Percentiles rank a stretch among this genome's conserved stretches.
These are phyloP conservation scores for Sugiyamaella japonica DNA, from an alignment of 1,139 yeast genomes.

Conservation along the genomic window DNA sequence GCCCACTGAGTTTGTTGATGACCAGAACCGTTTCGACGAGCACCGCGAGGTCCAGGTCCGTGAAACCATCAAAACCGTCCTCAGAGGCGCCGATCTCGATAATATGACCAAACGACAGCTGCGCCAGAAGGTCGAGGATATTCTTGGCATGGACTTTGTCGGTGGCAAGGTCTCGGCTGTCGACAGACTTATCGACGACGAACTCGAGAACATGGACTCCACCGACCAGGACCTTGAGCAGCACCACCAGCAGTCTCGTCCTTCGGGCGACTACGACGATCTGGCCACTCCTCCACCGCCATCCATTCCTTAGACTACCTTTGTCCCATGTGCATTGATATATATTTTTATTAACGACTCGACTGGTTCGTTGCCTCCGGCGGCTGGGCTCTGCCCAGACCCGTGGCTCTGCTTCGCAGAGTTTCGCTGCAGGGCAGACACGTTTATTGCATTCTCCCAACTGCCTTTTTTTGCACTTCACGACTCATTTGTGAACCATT, in stretches of 20 bases:
- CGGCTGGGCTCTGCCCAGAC: not conserved
- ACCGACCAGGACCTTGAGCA: constrained; percentile 26
- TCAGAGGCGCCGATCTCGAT: constrained; percentile 40
- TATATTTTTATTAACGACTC: not conserved
- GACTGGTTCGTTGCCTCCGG: not conserved
- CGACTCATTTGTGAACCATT: not conserved
- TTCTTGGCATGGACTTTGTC: constrained; percentile 39
- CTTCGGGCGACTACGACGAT: not conserved
- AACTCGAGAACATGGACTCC: constrained; percentile 36
- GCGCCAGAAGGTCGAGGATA: constrained; percentile 41
- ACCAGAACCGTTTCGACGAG: constrained; percentile 23
- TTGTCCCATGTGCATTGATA: not conserved
- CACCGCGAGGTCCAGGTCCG: constrained; percentile 29
- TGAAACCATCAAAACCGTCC: constrained; percentile 36
- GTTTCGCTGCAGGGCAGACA: not conserved
- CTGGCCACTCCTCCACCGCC: constrained; percentile 4
- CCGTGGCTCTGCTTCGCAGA: not conserved
- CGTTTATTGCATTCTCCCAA: not conserved
- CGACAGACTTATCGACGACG: constrained; percentile 42
- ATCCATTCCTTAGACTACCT: not conserved
- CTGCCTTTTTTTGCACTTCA: not conserved
- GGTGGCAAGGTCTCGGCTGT: constrained; percentile 37
- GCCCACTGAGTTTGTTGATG: constrained; percentile 22
- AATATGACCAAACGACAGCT: constrained; percentile 42
- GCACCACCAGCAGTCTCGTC: too few relatives aligned